Conservation (phyloP, 179 eudicot genomes). For the Camellia oleifera region DNA sequence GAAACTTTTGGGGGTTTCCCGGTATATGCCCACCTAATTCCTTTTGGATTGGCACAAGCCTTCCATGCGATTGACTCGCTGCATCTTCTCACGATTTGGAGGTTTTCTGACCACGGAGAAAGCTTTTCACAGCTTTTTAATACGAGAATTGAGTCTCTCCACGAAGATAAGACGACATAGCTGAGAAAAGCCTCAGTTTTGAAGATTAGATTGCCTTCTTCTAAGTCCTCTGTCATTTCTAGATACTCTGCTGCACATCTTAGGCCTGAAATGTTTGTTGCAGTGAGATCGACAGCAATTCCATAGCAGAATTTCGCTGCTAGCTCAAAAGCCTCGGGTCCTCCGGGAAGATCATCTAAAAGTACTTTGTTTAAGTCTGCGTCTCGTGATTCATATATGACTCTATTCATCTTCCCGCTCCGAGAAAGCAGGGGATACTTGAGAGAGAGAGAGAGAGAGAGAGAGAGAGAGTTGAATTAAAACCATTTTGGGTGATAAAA, state of each 20-base stretch:
- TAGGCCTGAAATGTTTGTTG: slow-evolving; percentile 77
- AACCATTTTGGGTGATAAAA: slow-evolving; percentile 13
- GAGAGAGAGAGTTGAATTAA: slow-evolving; percentile 24
- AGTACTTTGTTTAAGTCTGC: slow-evolving; percentile 47
- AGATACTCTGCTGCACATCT: slow-evolving; percentile 85
- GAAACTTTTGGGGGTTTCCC: slow-evolving; percentile 49
- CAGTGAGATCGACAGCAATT: slow-evolving; percentile 67
- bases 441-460: background rate
- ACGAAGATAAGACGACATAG: slow-evolving; percentile 81
- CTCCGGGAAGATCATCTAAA: slow-evolving; percentile 76
- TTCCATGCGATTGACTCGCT: slow-evolving; percentile 98
- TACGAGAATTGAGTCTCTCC: slow-evolving; percentile 88
- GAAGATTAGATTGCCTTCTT: slow-evolving; percentile 91
- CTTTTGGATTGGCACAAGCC: slow-evolving; percentile 86
- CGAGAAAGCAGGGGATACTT: slow-evolving; percentile 87
- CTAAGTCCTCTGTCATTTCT: slow-evolving; percentile 90
- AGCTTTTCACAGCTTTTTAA: slow-evolving; percentile 76
- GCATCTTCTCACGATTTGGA: slow-evolving; percentile 86
- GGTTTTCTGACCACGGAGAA: slow-evolving; percentile 93
- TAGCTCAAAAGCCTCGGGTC: slow-evolving; percentile 69
- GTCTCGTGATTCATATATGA: slow-evolving; percentile 67
- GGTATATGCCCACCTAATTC: slow-evolving; percentile 79
- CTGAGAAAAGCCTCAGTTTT: slow-evolving; percentile 88
- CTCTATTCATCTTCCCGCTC: slow-evolving; percentile 80
- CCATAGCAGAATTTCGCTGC: slow-evolving; percentile 93